Conservation (phyloP, 2,329 filamentous ascomycete genomes). For the Cercospora sesami region DNA sequence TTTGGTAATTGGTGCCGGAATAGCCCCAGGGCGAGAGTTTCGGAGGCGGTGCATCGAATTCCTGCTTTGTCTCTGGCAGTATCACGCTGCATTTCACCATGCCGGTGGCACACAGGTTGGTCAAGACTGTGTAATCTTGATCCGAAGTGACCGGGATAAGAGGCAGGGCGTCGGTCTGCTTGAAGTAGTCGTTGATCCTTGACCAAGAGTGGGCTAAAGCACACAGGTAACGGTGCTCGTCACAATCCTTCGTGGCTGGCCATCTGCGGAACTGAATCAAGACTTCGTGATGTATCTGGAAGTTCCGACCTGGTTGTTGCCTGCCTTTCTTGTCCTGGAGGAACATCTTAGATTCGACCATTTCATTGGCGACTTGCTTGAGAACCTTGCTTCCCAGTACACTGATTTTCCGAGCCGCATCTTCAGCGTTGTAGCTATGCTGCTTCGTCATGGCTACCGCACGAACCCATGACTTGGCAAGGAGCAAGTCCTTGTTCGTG, state of each 20-base stretch:
- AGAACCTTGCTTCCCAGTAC: slow-evolving; percentile 39
- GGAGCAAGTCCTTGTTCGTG: slow-evolving; percentile 27
- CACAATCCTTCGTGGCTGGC: slow-evolving; percentile 41
- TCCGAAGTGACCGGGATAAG: slow-evolving; percentile 62
- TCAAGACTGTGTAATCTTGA: slow-evolving; percentile 65
- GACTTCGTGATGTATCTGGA: slow-evolving; percentile 62
- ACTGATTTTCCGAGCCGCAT: slow-evolving; percentile 45
- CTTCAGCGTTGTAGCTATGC: slow-evolving; percentile 41
- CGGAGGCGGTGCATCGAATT: slow-evolving; percentile 43
- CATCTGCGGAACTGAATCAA: slow-evolving; percentile 57
- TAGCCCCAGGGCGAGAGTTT: slow-evolving; percentile 64
- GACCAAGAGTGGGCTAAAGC: slow-evolving; percentile 31
- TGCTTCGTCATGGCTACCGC: slow-evolving; percentile 48
- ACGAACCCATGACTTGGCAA: slow-evolving; percentile 49
- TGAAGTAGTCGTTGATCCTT: slow-evolving; percentile 39
- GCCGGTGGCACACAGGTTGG: slow-evolving; percentile 63
- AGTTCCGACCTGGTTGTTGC: slow-evolving; percentile 61
- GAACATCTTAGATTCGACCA: slow-evolving; percentile 57
- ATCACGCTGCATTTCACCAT: slow-evolving; percentile 56
- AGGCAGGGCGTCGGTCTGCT: slow-evolving; percentile 40
- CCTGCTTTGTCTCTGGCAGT: slow-evolving; percentile 61
- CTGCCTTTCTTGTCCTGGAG: slow-evolving; percentile 62
- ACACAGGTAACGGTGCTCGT: slow-evolving; percentile 33
- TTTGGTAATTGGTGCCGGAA: slow-evolving; percentile 69
- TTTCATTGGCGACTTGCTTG: slow-evolving; percentile 55